A percentile compares a stretch with the other conserved stretches of the same genome.
These are phyloP conservation scores for Penicillium brevicompactum DNA, from an alignment of 2,329 filamentous ascomycete species.

Conservation along the genomic window DNA sequence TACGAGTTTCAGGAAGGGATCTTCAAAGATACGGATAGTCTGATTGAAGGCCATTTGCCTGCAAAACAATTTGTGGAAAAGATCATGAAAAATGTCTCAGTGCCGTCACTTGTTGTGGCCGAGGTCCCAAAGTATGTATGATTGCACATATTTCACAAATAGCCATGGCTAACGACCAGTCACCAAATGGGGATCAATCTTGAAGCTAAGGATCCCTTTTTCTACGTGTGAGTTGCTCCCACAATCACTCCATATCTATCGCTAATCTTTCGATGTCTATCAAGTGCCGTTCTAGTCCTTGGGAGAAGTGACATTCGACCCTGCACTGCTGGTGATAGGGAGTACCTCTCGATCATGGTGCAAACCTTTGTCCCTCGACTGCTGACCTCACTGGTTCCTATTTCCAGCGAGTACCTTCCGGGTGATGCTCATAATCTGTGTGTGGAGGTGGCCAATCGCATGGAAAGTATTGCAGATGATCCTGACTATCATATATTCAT, in stretches of 20 bases:
- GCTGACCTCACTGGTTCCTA: neutral
- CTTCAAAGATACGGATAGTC: neutral
- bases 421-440: neutral
- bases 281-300: neutral
- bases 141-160: neutral
- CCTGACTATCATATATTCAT: neutral
- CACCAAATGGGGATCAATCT: neutral
- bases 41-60: neutral
- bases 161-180: neutral
- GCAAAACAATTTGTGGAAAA: neutral
- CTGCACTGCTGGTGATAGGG: neutral
- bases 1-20: neutral
- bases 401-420: neutral
- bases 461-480: neutral
- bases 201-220: neutral
- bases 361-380: neutral
- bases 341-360: slow-evolving; percentile 6
- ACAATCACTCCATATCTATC: too few relatives aligned
- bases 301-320: slow-evolving; percentile 3
- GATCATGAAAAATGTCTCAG: neutral
- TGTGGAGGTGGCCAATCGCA: neutral
- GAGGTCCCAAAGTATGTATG: neutral
- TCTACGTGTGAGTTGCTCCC: neutral
- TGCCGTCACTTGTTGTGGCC: neutral
- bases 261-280: too few relatives aligned